Percentiles rank a stretch among this genome's conserved stretches.
Evolutionary conservation across 192 early-diverging fungal species (phyloP).

Genomic region (Coemansia sp.): DNA sequence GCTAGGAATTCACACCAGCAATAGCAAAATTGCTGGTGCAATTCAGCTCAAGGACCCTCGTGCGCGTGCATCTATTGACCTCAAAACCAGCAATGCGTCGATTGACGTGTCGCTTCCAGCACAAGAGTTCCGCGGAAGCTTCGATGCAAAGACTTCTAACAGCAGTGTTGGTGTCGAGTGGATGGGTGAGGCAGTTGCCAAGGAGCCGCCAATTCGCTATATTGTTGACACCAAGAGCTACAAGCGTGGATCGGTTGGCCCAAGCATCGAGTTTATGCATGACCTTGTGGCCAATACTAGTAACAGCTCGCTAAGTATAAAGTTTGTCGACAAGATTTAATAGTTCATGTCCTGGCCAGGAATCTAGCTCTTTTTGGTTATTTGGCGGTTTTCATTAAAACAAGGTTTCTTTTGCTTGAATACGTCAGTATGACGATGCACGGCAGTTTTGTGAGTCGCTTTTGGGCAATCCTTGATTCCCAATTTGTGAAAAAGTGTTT

Average conservation of each 20-base stretch:
- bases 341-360: background rate
- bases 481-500: too few species aligned
- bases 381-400: too few species aligned
- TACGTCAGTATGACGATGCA: too few species aligned
- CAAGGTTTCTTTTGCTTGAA: too few species aligned
- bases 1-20: conserved; percentile 15
- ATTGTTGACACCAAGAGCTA: conserved; percentile 5
- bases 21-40: conserved; percentile 18
- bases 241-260: conserved; percentile 3
- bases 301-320: background rate
- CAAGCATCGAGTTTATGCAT: background rate
- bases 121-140: background rate
- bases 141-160: conserved; percentile 8
- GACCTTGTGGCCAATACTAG: conserved; percentile 2
- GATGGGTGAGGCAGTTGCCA: background rate
- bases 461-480: too few species aligned
- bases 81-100: conserved; percentile 1
- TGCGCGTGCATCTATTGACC: background rate
- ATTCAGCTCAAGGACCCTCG: conserved; percentile 2
- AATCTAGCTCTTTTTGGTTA: too few species aligned
- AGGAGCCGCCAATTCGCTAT: background rate
- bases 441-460: too few species aligned
- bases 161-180: conserved; percentile 6
- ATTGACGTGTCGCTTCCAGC: conserved; percentile 3
- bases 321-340: conserved; percentile 1